Evolutionary conservation across 805 yeast species (phyloP), one percentile per base, ranked within the genome.

Genomic region (Saccharomycopsis sp.): DNA sequence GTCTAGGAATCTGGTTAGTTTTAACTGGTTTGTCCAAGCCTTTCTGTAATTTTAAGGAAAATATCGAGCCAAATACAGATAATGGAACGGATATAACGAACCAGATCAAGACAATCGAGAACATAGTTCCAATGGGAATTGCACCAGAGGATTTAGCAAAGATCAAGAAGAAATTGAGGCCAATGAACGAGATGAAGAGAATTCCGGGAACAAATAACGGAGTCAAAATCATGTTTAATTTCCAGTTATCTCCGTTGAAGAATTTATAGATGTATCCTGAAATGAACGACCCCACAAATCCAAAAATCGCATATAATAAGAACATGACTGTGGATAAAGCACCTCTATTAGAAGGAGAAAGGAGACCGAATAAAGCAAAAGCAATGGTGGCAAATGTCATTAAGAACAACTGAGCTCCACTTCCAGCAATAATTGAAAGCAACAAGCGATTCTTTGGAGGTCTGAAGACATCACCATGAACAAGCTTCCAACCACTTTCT

Each of bases 401-500:
- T 66, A 86, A 75, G 63, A 91, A 80, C 35, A 93, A 71, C 73
- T 94, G 99, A 34, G 80, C 72, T 61, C 99, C 99, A 56, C 94
- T 84, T 52, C 99, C 99, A 54, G 91, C 81, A 22, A 92, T 72
- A 7, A 91, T 83, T 1, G 97, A 87, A 60, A 91, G 78, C 3
- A 88, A 59, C 80, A 91, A 78, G 57, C 87, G 78, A 64, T 80
- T 75, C 55, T 76, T 70, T 50, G 98, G 98, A 7, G 92, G 74
- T 71, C 98, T 82, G 76, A 93, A 93, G 34, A 93, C 91, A 70
- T 93, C 98, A 62, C 97, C 98, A 67, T 92, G 96, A 47, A 91
- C 86, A 63, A 94, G 79, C 70, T 94, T 94, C 99, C 99, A 94
- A 47, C 99, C 99, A 68, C 91, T 81, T 70, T 94, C 98, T 67